Base-by-base conservation (phyloP, 768 basidiomycete genomes). In the Antrodiella citrinella region DNA sequence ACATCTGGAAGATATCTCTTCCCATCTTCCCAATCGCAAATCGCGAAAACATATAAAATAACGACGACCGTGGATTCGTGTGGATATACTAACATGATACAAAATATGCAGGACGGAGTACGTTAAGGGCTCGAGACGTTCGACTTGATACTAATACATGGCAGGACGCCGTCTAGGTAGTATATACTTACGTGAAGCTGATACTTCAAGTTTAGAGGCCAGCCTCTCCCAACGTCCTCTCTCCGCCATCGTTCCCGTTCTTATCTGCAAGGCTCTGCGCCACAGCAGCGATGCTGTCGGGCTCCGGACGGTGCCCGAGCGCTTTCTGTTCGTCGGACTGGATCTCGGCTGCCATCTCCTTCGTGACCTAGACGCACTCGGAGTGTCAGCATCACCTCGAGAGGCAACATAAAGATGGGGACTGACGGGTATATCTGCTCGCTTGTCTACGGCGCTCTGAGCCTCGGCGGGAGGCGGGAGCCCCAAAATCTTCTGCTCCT, bases 401-500 rank as follows among this genome's bases (percentile, higher is more conserved):
- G n/a, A n/a, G n/a, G n/a, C n/a, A n/a, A n/a, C n/a, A n/a, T n/a
- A n/a, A n/a, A n/a, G n/a, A n/a, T n/a, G n/a, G n/a, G 41, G 47
- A 51, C 57, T 35, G 49, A 51, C 56, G 2, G 51, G 44, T 20
- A 50, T 55, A 9, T 54, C 38, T 12, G 54, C 50, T 22, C 54
- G 52, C 12, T 39, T 45, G 50, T 59, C 52, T 4, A 52, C 52
- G 42, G 47, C 52, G 47, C 55, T 56, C 51, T 65, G 63, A 12
- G 58, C 62, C 44, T 55, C 46, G 2, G 59, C 60, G 4, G 60
- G 57, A 2, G 60, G 63, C 4, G 59, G 55, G 51, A 59, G 55
- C 2, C 56, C 59, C 13, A 63, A 56, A 18, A 48, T 47, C 58
- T 58, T 59, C 39, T 62, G 59, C 52, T 64, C 61, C 30, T 60